These are phyloP conservation scores for Dittrichia graveolens DNA, from an alignment of 129 eudicot genomes.

Conservation along the genomic window DNA sequence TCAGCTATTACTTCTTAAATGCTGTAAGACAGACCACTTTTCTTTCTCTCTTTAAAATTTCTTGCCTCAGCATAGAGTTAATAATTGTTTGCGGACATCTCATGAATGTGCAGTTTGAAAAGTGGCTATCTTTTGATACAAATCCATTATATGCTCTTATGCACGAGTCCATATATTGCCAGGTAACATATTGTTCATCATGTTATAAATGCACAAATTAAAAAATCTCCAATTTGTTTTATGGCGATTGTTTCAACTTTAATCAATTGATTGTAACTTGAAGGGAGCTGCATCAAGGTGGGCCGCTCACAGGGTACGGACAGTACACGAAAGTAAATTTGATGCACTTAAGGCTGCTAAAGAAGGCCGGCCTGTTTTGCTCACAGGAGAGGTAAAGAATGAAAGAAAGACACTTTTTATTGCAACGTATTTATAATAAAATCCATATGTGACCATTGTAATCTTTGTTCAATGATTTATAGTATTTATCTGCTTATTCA, in stretches of 20 bases:
- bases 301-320: slow-evolving; percentile 81
- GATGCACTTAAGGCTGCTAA: slow-evolving; percentile 79
- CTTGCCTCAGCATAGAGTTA: neutral
- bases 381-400: slow-evolving; percentile 76
- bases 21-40: slow-evolving; percentile 56
- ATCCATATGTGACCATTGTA: neutral
- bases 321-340: slow-evolving; percentile 50
- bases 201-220: neutral
- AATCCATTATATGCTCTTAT: slow-evolving; percentile 84
- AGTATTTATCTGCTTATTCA: slow-evolving; percentile 15
- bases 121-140: slow-evolving; percentile 65
- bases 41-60: neutral
- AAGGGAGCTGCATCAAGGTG: slow-evolving; percentile 93
- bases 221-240: neutral
- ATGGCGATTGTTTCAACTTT: neutral
- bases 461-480: neutral
- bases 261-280: slow-evolving; percentile 15
- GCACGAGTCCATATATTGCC: slow-evolving; percentile 92
- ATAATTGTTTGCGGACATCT: neutral
- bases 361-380: slow-evolving; percentile 75
- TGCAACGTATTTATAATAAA: neutral
- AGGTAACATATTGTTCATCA: slow-evolving; percentile 40
- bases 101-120: slow-evolving; percentile 69
- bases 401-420: neutral
- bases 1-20: slow-evolving; percentile 80